Evolutionary conservation across 2,329 filamentous ascomycete genomes (phyloP).

Genomic region (Aspergillus calidoustus): DNA sequence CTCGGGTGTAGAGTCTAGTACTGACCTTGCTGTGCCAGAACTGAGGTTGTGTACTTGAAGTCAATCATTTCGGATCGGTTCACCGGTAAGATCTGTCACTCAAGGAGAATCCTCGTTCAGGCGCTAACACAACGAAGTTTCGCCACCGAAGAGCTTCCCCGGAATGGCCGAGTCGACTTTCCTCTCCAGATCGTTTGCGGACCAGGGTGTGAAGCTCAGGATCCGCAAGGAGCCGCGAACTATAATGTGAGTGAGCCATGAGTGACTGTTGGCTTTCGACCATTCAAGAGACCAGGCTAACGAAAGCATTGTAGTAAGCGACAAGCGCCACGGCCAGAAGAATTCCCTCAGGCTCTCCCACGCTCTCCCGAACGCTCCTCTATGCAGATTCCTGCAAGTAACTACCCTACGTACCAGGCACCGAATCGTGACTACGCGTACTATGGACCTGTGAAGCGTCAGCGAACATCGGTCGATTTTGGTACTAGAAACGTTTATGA

Average conservation of each 20-base stretch:
- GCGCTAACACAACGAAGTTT: slow-evolving; percentile 36
- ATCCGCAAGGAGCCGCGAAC: slow-evolving; percentile 80
- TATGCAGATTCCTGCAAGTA: slow-evolving; percentile 39
- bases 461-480: slow-evolving; percentile 46
- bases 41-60: slow-evolving; percentile 57
- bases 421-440: slow-evolving; percentile 41
- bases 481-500: slow-evolving; percentile 43
- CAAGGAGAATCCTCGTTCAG: neutral
- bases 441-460: slow-evolving; percentile 43
- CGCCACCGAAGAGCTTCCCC: slow-evolving; percentile 69
- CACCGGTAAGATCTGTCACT: slow-evolving; percentile 54
- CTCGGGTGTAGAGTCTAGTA: slow-evolving; percentile 24
- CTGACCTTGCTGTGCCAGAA: slow-evolving; percentile 27
- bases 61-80: slow-evolving; percentile 69
- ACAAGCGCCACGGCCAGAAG: slow-evolving; percentile 41
- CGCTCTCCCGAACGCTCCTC: slow-evolving; percentile 45
- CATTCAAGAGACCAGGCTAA: slow-evolving; percentile 18
- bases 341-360: slow-evolving; percentile 42
- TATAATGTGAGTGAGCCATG: slow-evolving; percentile 40
- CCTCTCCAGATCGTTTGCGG: slow-evolving; percentile 79
- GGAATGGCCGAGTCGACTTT: slow-evolving; percentile 82
- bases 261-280: neutral
- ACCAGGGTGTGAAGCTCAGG: slow-evolving; percentile 82
- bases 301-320: slow-evolving; percentile 41
- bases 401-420: slow-evolving; percentile 40